A percentile compares a stretch with the other conserved stretches of the same genome.
These are phyloP conservation scores for Thalassiosira profunda DNA, from an alignment of 108 stramenopile genomes.

Conservation along the genomic window DNA sequence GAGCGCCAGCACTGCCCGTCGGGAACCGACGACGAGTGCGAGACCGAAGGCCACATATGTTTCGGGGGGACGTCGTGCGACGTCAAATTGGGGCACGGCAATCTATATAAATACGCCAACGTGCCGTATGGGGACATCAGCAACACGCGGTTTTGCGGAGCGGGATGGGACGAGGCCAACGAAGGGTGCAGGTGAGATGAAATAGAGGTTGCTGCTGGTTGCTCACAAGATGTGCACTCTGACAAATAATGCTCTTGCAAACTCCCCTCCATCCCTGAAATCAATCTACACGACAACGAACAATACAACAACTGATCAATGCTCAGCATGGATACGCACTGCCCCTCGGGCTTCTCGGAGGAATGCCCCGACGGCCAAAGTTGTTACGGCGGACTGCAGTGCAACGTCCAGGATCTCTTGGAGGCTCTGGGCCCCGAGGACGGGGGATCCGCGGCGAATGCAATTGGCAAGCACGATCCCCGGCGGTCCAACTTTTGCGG, in stretches of 20 bases:
- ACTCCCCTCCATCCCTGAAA: too few species aligned
- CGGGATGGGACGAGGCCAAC: constrained; percentile 22
- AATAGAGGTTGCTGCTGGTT: too few species aligned
- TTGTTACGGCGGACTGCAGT: constrained; percentile 36
- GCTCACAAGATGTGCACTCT: too few species aligned
- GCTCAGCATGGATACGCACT: constrained; percentile 35
- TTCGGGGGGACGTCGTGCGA: constrained; percentile 40
- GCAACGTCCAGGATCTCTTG: constrained; percentile 36
- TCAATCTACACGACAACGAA: too few species aligned
- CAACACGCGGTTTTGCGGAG: constrained; percentile 26
- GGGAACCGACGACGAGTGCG: constrained; percentile 11
- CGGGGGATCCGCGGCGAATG: constrained; percentile 2
- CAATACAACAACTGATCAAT: too few species aligned
- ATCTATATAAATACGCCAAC: constrained; percentile 25
- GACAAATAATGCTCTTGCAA: too few species aligned
- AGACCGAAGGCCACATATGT: constrained; percentile 27
- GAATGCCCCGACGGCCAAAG: constrained; percentile 19
- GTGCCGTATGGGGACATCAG: constrained; percentile 28
- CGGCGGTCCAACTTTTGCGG: constrained; percentile 36
- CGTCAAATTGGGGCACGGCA: constrained; percentile 20
- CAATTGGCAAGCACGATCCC: constrained; percentile 27
- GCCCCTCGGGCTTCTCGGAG: constrained; percentile 30
- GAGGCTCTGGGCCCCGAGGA: constrained; percentile 5
- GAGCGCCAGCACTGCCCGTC: constrained; percentile 30
- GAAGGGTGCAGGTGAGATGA: constrained; percentile 28